Conservation (phyloP, 805 yeast genomes). For the Schwanniomyces vanrijiae region DNA sequence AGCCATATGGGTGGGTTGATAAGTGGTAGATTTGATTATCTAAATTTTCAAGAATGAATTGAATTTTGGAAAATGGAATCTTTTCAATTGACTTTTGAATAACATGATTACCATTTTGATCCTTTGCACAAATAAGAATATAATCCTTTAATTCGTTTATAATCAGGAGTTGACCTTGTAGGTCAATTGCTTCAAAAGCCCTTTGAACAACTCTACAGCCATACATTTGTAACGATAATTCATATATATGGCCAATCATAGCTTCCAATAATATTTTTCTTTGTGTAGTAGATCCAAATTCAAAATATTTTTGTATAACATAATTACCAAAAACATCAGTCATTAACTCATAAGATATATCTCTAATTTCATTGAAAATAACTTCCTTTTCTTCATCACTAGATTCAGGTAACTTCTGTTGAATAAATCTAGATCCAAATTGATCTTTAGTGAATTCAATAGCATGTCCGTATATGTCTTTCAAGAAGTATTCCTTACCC, state of each 20-base stretch:
- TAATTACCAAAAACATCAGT: conserved; percentile 98
- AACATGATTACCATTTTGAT: conserved; percentile 97
- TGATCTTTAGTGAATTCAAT: conserved; percentile 93
- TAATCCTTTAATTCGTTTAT: conserved; percentile 71
- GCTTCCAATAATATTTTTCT: conserved; percentile 62
- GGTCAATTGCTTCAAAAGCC: conserved; percentile 73
- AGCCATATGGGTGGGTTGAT: conserved; percentile 95
- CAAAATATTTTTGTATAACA: conserved; percentile 92
- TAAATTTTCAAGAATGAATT: conserved; percentile 72
- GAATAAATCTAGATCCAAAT: conserved; percentile 95
- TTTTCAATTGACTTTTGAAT: conserved; percentile 92
- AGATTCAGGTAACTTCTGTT: conserved; percentile 74
- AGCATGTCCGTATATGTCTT: conserved; percentile 82
- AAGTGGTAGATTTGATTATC: conserved; percentile 74
- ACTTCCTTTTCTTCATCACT: conserved; percentile 69
- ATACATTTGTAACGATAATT: conserved; percentile 88
- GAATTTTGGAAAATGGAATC: conserved; percentile 67
- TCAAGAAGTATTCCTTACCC: conserved; percentile 60
- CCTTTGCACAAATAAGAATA: conserved; percentile 62
- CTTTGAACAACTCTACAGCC: conserved; percentile 97
- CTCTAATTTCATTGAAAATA: conserved; percentile 80
- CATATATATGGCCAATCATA: conserved; percentile 74
- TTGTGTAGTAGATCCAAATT: conserved; percentile 72
- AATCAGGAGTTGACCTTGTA: conserved; percentile 64
- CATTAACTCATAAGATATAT: conserved; percentile 73